These are phyloP conservation scores for Rhytidiadelphus loreus DNA, from an alignment of 225 moss, liverwort and hornwort genomes.

Conservation along the genomic window DNA sequence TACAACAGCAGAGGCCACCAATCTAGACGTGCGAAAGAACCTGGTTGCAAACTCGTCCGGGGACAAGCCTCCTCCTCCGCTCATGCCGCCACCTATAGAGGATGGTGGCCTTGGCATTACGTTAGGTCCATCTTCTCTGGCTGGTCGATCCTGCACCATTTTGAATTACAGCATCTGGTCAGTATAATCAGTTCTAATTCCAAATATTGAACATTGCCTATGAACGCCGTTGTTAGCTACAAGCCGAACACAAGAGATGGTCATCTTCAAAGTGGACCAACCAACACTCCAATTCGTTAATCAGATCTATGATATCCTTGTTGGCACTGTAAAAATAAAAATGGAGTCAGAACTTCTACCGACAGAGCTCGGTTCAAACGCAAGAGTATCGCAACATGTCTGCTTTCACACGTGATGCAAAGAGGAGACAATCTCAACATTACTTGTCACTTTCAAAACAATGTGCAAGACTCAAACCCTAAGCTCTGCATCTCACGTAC, in stretches of 20 bases:
- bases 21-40: conserved; percentile 44
- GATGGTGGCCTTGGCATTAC: conserved; percentile 46
- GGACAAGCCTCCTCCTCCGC: conserved; percentile 38
- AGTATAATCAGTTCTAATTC: neutral
- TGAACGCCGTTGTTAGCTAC: neutral
- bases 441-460: neutral
- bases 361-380: neutral
- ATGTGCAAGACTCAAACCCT: neutral
- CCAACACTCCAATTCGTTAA: neutral
- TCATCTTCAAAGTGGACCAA: neutral
- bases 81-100: conserved; percentile 21
- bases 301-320: neutral
- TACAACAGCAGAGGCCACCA: conserved; percentile 40
- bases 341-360: neutral
- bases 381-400: neutral
- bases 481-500: neutral
- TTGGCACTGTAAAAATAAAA: too few relatives aligned
- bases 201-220: neutral
- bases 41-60: conserved; percentile 51
- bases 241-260: neutral
- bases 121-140: conserved; percentile 27
- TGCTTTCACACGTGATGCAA: neutral
- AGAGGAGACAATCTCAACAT: neutral
- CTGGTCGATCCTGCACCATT: conserved; percentile 26
- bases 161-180: neutral